Evolutionary conservation across 2,329 filamentous ascomycete species (phyloP), one percentile per base, ranked within the genome.

Genomic region (Claviceps humidiphila): DNA sequence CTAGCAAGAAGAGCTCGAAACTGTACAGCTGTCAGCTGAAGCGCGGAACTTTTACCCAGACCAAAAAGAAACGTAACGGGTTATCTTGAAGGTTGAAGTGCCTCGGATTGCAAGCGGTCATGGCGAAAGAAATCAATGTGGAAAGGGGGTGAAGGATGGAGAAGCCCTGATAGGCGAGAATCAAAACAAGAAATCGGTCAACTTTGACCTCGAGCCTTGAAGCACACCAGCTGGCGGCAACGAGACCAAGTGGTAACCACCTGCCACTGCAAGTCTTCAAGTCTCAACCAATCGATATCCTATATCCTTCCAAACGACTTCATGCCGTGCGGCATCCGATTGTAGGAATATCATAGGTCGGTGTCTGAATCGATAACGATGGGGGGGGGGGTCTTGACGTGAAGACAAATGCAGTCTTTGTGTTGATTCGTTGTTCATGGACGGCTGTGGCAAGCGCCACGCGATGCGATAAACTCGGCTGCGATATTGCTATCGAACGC

Each of bases 1-100:
- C 80, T 55, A 97, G 85, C 57, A 96, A 73, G 73, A 96, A 97
- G 48, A 94, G 81, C 75, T 97, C 93, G 73, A 94, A 95, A 65
- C 93, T 97, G 17, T 14, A 39, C 2, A 13, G 20, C 11, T 41
- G 55, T 68, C 41, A 67, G 65, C 43, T 43, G 41, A 37, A 40
- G 34, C n/a, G 8, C 17, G 11, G 22, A 7, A 44, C 20, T 34
- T n/a, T 40, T 17, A 8, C 9, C 41, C 39, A 47, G 24, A n/a
- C 4, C 9, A 42, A 44, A 24, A 41, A 52, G 26, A 14, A 60
- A 65, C 65, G 59, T 58, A 66, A 67, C 66, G 58, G 57, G 56
- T 61, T 60, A 53, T 68, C 64, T 52, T 65, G 63, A 47, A 69
- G 53, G 52, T 73, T 72, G 51, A 62, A 59, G 56, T 73, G 70